Evolutionary conservation across 1,139 yeast species (phyloP).

Genomic region (Taiozyma sp.): DNA sequence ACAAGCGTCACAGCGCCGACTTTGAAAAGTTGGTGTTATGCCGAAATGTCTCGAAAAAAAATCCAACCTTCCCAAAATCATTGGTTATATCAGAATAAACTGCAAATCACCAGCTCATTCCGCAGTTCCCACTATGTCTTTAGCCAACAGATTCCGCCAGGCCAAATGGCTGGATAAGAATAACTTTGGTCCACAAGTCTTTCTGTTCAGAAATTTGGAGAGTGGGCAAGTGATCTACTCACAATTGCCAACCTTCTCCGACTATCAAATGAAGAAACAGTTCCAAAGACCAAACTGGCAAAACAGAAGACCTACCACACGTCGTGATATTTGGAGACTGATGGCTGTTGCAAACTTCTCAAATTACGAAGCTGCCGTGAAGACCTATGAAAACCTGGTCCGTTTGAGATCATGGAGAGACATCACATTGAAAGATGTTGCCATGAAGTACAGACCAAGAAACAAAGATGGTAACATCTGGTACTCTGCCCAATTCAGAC

Average conservation of each 20-base stretch:
- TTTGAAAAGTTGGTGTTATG: background rate
- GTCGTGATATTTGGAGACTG: constrained; percentile 87
- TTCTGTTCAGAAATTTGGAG: constrained; percentile 76
- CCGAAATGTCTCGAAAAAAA: background rate
- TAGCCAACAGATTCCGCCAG: constrained; percentile 31
- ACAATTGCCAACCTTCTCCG: constrained; percentile 62
- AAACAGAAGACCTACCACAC: constrained; percentile 66
- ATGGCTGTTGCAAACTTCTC: constrained; percentile 80
- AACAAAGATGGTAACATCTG: constrained; percentile 77
- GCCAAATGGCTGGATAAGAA: constrained; percentile 42
- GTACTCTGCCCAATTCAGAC: constrained; percentile 84
- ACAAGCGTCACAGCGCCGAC: background rate
- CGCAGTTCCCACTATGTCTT: background rate
- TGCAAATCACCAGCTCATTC: background rate
- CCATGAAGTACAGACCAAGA: constrained; percentile 64
- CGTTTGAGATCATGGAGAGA: constrained; percentile 73
- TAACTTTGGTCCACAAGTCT: constrained; percentile 76
- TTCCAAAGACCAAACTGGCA: constrained; percentile 85
- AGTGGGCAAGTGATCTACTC: constrained; percentile 88
- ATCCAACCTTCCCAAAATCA: background rate
- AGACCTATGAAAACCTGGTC: constrained; percentile 70
- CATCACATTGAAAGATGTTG: constrained; percentile 48
- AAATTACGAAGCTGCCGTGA: constrained; percentile 59
- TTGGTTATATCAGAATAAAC: background rate
- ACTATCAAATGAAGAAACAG: constrained; percentile 65